These are phyloP conservation scores for Curvularia verruculosa DNA, from an alignment of 2,329 filamentous ascomycete species.

Conservation along the genomic window DNA sequence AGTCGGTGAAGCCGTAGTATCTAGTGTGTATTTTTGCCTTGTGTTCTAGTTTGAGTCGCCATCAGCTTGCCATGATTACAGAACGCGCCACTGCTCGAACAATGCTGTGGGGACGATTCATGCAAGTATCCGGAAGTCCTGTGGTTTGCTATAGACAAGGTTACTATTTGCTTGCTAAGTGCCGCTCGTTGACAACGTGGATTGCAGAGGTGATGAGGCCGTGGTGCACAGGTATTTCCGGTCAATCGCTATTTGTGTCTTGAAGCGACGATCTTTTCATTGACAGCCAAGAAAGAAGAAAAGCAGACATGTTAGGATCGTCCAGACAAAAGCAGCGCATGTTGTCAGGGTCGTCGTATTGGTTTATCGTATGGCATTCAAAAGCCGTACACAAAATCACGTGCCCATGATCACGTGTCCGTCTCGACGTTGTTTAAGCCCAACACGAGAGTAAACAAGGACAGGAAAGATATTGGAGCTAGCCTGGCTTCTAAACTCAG, in stretches of 20 bases:
- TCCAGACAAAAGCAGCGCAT: background rate
- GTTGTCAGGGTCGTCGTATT: background rate
- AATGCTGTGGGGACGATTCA: slow-evolving; percentile 1
- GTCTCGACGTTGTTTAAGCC: background rate
- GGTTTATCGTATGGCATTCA: background rate
- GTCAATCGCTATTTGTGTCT: slow-evolving; percentile 5
- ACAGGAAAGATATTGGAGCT: background rate
- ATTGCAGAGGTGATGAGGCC: slow-evolving; percentile 7
- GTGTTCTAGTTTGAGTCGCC: background rate
- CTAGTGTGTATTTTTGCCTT: background rate
- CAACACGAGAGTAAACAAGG: background rate
- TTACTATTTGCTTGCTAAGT: background rate
- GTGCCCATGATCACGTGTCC: background rate
- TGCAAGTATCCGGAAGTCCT: background rate
- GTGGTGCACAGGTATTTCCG: slow-evolving; percentile 6
- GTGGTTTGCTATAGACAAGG: background rate
- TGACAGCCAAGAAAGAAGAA: background rate
- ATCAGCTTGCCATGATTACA: background rate
- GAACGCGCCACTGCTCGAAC: background rate
- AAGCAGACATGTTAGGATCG: background rate
- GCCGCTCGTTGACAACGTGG: background rate
- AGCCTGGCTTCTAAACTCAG: background rate
- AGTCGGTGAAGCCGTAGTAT: slow-evolving; percentile 17
- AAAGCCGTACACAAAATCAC: background rate
- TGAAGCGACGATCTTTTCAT: background rate